Percentiles rank a stretch among this genome's conserved stretches.
These are phyloP conservation scores for Colletotrichum brevisporum DNA, from an alignment of 2,329 filamentous ascomycete genomes.

Conservation along the genomic window DNA sequence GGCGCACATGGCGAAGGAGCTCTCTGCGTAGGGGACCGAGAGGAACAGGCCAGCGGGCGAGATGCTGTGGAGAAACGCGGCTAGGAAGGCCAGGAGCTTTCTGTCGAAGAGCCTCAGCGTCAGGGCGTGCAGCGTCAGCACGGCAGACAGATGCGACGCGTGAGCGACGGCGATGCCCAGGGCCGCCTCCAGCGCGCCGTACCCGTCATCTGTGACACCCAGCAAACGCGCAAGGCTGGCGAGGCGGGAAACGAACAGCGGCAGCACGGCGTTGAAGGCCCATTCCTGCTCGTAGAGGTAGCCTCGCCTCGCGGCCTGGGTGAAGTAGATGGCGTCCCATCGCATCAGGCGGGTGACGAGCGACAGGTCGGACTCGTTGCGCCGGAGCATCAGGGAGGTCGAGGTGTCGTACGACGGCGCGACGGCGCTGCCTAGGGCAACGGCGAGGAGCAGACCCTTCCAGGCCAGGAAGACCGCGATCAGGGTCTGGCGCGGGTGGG, in stretches of 20 bases:
- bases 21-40: slow-evolving; percentile 87
- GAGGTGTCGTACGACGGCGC: slow-evolving; percentile 85
- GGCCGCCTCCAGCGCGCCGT: slow-evolving; percentile 56
- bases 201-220: slow-evolving; percentile 42
- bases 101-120: slow-evolving; percentile 68
- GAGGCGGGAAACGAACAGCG: slow-evolving; percentile 57
- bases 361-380: slow-evolving; percentile 45
- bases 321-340: slow-evolving; percentile 88
- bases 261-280: slow-evolving; percentile 77
- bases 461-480: slow-evolving; percentile 69
- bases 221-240: slow-evolving; percentile 47
- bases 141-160: slow-evolving; percentile 81
- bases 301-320: slow-evolving; percentile 72
- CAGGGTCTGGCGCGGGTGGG: slow-evolving; percentile 46
- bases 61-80: slow-evolving; percentile 82
- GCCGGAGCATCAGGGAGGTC: slow-evolving; percentile 62
- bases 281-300: slow-evolving; percentile 87
- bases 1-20: slow-evolving; percentile 82
- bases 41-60: slow-evolving; percentile 93
- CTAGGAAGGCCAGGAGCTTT: slow-evolving; percentile 73
- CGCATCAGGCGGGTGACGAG: slow-evolving; percentile 73
- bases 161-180: slow-evolving; percentile 79
- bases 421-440: slow-evolving; percentile 66
- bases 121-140: slow-evolving; percentile 79
- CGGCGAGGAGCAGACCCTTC: slow-evolving; percentile 76